Percentiles rank a stretch among this genome's conserved stretches.
phyloP scores from a whole-genome alignment of 805 yeast genomes.

The Cyberlindnera euphorbiae region DNA sequence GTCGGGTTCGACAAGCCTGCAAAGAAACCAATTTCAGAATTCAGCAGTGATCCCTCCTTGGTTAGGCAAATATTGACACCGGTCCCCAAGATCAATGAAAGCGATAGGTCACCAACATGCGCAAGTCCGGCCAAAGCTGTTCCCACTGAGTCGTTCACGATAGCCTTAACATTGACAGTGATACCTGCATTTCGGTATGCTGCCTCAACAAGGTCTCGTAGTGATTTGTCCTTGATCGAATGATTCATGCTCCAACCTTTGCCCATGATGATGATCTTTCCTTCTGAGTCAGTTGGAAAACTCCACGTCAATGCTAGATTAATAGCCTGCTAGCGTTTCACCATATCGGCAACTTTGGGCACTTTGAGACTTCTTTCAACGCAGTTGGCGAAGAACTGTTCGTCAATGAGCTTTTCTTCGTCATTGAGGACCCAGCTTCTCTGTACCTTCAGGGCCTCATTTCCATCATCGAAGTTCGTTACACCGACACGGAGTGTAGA shows the following conservation, averaged over 20 bases:
- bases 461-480: conserved; percentile 8
- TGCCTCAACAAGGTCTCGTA: conserved; percentile 37
- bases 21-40: conserved; percentile 54
- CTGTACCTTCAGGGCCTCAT: conserved; percentile 1
- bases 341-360: neutral
- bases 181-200: conserved; percentile 27
- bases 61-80: conserved; percentile 53
- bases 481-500: conserved; percentile 41
- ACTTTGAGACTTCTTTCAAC: conserved; percentile 24
- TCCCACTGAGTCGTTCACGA: conserved; percentile 64
- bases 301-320: conserved; percentile 51
- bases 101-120: conserved; percentile 24
- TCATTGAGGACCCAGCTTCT: conserved; percentile 16
- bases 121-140: conserved; percentile 39
- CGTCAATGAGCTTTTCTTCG: conserved; percentile 34
- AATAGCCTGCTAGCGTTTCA: too few relatives aligned
- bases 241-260: conserved; percentile 49
- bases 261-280: conserved; percentile 46
- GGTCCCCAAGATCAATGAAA: conserved; percentile 66
- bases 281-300: conserved; percentile 43
- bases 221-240: conserved; percentile 37
- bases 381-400: conserved; percentile 37
- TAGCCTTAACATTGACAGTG: conserved; percentile 35
- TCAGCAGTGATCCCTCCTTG: conserved; percentile 31
- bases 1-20: conserved; percentile 37